phyloP scores from a whole-genome alignment of 2,329 filamentous ascomycete genomes.

The Tothia fuscella region DNA sequence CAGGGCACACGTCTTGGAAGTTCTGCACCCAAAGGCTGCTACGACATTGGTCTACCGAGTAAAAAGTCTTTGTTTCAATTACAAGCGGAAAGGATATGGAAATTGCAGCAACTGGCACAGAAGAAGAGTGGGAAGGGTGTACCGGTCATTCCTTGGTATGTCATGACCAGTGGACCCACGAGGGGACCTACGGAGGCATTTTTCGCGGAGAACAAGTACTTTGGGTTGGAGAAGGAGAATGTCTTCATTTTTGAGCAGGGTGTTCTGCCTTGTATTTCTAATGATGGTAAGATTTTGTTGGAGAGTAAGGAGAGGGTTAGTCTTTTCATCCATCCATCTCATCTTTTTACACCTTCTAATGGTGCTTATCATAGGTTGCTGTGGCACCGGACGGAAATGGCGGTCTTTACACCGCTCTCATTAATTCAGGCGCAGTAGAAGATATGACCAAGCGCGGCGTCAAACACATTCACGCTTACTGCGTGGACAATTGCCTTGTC shows the following conservation, averaged over 20 bases:
- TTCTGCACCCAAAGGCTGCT: conserved; percentile 94
- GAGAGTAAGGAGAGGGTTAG: no score
- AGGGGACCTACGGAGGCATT: conserved; percentile 84
- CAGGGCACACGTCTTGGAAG: conserved; percentile 92
- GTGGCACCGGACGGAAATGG: conserved; percentile 97
- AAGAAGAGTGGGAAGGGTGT: conserved; percentile 49
- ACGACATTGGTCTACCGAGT: conserved; percentile 86
- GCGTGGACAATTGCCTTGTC: conserved; percentile 98
- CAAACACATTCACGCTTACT: conserved; percentile 93
- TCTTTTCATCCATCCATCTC: conserved; percentile 45
- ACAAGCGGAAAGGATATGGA: conserved; percentile 85
- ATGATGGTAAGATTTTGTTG: conserved; percentile 92
- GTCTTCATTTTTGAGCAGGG: conserved; percentile 94
- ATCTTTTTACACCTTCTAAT: neutral
- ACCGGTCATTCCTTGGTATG: conserved; percentile 82
- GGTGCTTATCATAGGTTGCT: conserved; percentile 57
- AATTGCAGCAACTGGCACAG: conserved; percentile 69
- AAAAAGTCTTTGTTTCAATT: conserved; percentile 95
- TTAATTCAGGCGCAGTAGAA: conserved; percentile 65
- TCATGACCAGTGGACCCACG: conserved; percentile 97
- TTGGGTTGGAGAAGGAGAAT: conserved; percentile 75
- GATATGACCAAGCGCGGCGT: conserved; percentile 86
- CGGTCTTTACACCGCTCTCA: conserved; percentile 85
- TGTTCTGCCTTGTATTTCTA: conserved; percentile 90
- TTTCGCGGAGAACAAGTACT: conserved; percentile 82